Conservation (phyloP, 495 filamentous ascomycete genomes). For the Xylaria castorea region DNA sequence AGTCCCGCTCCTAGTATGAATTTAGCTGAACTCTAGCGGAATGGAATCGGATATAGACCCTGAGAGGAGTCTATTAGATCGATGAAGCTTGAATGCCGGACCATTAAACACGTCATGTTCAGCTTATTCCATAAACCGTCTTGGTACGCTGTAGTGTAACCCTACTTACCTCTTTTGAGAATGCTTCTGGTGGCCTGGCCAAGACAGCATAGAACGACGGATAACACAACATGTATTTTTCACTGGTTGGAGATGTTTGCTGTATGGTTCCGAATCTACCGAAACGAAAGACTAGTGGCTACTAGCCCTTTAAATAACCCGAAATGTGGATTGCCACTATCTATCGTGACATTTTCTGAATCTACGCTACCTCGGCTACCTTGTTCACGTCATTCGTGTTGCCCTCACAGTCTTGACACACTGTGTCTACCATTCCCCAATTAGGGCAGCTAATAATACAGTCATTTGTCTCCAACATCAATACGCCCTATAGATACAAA, state of each 20-base stretch:
- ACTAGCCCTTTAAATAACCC: neutral
- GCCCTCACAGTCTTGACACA: neutral
- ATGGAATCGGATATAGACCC: neutral
- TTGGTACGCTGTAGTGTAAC: neutral
- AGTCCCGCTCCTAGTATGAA: neutral
- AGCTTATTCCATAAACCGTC: neutral
- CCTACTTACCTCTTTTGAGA: neutral
- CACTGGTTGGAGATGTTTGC: neutral
- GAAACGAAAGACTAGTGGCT: neutral
- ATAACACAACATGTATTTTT: neutral
- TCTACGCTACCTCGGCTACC: no score
- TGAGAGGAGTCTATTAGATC: neutral
- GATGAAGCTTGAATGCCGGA: neutral
- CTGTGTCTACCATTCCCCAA: neutral
- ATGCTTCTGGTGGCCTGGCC: neutral
- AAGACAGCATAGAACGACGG: neutral
- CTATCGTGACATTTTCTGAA: neutral
- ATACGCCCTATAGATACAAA: slow-evolving; percentile 1
- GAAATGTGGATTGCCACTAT: neutral
- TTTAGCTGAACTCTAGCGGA: neutral
- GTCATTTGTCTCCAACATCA: neutral
- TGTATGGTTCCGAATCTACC: slow-evolving; percentile 3
- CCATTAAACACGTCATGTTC: slow-evolving; percentile 3
- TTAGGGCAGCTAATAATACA: no score
- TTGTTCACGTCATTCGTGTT: slow-evolving; percentile 7